Base-by-base conservation (phyloP, 345 rosid genomes). In the Populus ilicifolia region DNA sequence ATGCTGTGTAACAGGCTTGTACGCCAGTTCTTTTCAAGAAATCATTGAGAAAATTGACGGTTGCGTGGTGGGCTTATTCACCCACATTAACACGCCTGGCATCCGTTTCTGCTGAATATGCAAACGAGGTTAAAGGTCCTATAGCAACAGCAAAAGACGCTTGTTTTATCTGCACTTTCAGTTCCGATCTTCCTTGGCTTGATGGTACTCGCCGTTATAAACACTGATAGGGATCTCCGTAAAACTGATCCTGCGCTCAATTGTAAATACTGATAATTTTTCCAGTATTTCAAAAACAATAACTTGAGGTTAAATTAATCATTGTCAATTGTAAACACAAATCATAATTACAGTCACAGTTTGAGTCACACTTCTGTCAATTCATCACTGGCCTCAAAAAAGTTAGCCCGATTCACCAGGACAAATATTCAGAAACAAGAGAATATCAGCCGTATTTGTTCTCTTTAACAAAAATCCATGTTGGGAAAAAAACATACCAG, bases 61-160 rank as follows among this genome's bases (percentile, higher is more conserved):
- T 90, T 1, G 89, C 90, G 3, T 89, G 91, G 92, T 90, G 92
- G 91, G 89, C 90, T 67, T 90, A 87, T 76, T 89, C 97, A 3
- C 89, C 88, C 68, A 82, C 92, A 0, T 59, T 85, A 23, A 86
- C 90, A 2, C 88, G 91, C 83, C 86, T 93, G 48, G 86, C 97
- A 33, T 81, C 91, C 43, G 88, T 87, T 78, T 80, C 98, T 7
- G 80, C 74, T 70, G 85, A 87, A 71, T 89, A 89, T 41, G 90
- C 90, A 2, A 66, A 85, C 21, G 92, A 87, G 72, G 81, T 88
- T 67, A 79, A 85, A 71, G 80, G 80, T 52, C 77, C 30, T 30
- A 50, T 69, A 14, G 87, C 89, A 43, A 25, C 85, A 54, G 74
- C 69, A 52, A 36, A 87, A 33, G 75, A 86, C 83, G 93, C 84